A percentile compares a stretch with the other conserved stretches of the same genome.
Evolutionary conservation across 1,284 basidiomycete species (phyloP).

Genomic region (Cryptococcus maquisensis): DNA sequence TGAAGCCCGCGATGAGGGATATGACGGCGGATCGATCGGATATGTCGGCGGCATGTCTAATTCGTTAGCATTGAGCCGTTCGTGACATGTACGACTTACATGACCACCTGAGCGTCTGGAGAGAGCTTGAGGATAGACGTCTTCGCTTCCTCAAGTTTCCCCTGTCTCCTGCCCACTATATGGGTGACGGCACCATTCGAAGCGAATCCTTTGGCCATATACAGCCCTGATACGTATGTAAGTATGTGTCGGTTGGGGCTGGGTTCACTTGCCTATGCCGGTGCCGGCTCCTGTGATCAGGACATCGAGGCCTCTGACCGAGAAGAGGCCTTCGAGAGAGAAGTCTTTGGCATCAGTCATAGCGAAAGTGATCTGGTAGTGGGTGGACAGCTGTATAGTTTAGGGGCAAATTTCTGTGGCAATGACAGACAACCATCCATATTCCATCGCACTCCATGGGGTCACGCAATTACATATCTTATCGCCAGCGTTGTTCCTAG

Average conservation of each 20-base stretch:
- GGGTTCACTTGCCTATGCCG: slow-evolving; percentile 15
- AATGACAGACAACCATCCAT: too few species aligned
- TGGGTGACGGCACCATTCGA: slow-evolving; percentile 22
- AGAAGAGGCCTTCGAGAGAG: slow-evolving; percentile 16
- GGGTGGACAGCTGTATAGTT: too few species aligned
- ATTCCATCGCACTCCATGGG: too few species aligned
- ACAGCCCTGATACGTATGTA: slow-evolving; percentile 10
- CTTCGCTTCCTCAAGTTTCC: slow-evolving; percentile 20
- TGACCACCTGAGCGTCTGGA: slow-evolving; percentile 10
- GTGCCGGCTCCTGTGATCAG: slow-evolving; percentile 27
- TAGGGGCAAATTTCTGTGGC: too few species aligned
- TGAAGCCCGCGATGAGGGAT: slow-evolving; percentile 3
- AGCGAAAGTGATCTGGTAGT: too few species aligned
- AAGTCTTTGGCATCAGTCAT: not conserved
- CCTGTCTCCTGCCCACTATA: slow-evolving; percentile 17
- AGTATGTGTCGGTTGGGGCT: not conserved
- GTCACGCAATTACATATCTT: too few species aligned
- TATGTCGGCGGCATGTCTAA: slow-evolving; percentile 17
- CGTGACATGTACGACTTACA: slow-evolving; percentile 5
- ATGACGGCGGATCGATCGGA: slow-evolving; percentile 13
- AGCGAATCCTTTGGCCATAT: slow-evolving; percentile 28
- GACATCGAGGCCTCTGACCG: slow-evolving; percentile 21
- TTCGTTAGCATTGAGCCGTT: not conserved
- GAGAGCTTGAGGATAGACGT: slow-evolving; percentile 5
- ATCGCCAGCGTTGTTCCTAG: too few species aligned